Evolutionary conservation across 192 early-diverging fungal species (phyloP), one percentile per base, ranked within the genome.

Genomic region (Gamsiella multidivaricata): DNA sequence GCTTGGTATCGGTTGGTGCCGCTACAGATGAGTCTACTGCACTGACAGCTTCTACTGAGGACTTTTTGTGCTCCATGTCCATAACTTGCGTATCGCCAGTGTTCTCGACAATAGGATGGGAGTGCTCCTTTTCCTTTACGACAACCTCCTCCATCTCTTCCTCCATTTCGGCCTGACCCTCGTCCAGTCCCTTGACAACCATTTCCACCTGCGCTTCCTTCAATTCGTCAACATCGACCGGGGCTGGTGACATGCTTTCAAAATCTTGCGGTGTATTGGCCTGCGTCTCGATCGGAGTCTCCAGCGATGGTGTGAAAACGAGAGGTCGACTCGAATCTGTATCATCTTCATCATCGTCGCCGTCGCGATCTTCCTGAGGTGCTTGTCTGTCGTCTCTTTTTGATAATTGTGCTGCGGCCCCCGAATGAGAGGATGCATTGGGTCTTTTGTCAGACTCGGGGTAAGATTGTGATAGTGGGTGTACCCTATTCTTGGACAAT

Each of bases 221-320:
- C 15, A 69, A 49, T 2, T 78, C 74, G 10, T 78, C 74, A 5
- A 47, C 42, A 6, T 43, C 61, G 22, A 64, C 61, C 0, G 74
- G 74, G 31, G 66, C 63, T 14, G 74, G 74, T 1, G 74, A 78
- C 74, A 78, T 63, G 65, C 74, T 78, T 33, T 78, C 74, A 50
- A 78, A 78, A 32, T 78, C 74, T 61, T 78, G 74, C 23, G 74
- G 74, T 6, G 74, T 78, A 23, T 78, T 78, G 37, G 65, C 74
- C 61, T 78, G 74, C 7, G 74, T 78, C 22, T 78, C 74, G 17
- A 78, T 36, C 12, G 74, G 74, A 2, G 74, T 78, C 20, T 78
- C 74, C 20, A 78, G 41, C 5, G 73, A 78, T 2, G 73, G 73
- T 3, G 73, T 78, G 28, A 78, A 78, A 12, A 78, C 73, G 3